Base-by-base conservation (phyloP, 441 rosid species). In the Bocquillonia castaneifolia region DNA sequence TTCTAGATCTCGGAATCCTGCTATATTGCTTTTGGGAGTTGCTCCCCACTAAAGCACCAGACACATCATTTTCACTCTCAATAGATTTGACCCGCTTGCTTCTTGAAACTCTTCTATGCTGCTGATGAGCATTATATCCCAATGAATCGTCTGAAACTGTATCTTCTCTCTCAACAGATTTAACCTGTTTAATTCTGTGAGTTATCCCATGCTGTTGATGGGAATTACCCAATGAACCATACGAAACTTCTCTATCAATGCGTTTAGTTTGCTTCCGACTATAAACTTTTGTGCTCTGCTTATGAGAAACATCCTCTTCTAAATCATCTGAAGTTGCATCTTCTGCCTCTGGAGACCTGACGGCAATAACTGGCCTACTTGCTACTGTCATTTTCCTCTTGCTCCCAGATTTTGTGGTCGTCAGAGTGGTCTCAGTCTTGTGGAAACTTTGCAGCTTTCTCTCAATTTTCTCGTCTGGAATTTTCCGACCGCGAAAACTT, bases 121-220 rank as follows among this genome's bases (percentile, higher is more conserved):
- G 86, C 39, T 53, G 79, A 72, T 51, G 72, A 67, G 79, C 70
- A 59, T 76, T 74, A 31, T 75, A 83, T 45, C 77, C 90, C 65
- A 79, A 76, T 37, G 85, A 83, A 84, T 85, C 83, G 78, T 91
- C 88, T 29, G 91, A 87, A 78, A 74, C 80, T 25, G 73, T 86
- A 69, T 77, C 72, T 71, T 86, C 89, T 26, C 74, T 51, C 63
- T 76, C 76, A 28, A 29, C 52, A 47, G 64, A 60, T 56, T 68
- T 77, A 50, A 71, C 63, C 44, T 52, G 73, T 67, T 72, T 73
- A 50, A 48, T 65, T 64, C 57, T 40, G 37, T 14, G 70, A 66
- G 39, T 23, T 69, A 66, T 69, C 34, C 50, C 70, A n/a, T 29
- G 36, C 58, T 50, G 76, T 66, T 48, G 64, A 53, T 37, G 64